Percentiles rank a stretch among this genome's conserved stretches.
Evolutionary conservation across 169 alveolate species (phyloP).

Genomic region (Neospora caninum): DNA sequence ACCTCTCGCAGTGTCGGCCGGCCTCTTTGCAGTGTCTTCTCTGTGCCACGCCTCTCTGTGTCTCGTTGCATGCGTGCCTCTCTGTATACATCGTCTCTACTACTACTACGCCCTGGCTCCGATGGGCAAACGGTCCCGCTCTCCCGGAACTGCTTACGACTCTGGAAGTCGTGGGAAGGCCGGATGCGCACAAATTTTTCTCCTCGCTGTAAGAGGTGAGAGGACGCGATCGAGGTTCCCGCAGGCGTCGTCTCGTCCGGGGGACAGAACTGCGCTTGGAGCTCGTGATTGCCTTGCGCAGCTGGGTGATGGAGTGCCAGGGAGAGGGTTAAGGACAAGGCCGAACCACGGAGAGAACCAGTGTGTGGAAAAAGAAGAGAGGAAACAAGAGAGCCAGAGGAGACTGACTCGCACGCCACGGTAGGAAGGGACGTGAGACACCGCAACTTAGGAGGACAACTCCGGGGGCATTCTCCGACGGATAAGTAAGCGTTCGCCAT

Average conservation of each 20-base stretch:
- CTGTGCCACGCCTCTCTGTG: too few relatives aligned
- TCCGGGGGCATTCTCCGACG: too few relatives aligned
- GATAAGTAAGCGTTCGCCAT: too few relatives aligned
- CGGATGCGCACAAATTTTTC: not conserved
- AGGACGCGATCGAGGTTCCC: not conserved
- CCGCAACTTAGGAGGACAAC: too few relatives aligned
- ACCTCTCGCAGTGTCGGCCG: too few relatives aligned
- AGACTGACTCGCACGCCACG: too few relatives aligned
- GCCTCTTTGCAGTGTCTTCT: too few relatives aligned
- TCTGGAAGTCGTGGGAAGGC: constrained; percentile 26
- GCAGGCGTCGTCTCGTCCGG: not conserved
- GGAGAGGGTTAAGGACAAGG: not conserved
- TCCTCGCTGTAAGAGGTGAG: constrained; percentile 7
- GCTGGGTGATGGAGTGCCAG: not conserved
- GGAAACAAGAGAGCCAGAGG: not conserved
- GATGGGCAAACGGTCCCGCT: not conserved
- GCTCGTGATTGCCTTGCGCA: constrained; percentile 30
- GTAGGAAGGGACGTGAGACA: too few relatives aligned
- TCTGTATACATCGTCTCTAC: too few relatives aligned
- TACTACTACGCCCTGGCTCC: too few relatives aligned
- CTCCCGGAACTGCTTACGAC: not conserved
- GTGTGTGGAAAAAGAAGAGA: not conserved
- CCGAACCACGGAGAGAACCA: not conserved
- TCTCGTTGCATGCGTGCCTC: too few relatives aligned
- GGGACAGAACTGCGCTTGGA: constrained; percentile 14